A percentile compares a stretch with the other conserved stretches of the same genome.
These are phyloP conservation scores for Hanseniaspora valbyensis DNA, from an alignment of 805 yeast genomes.

Conservation along the genomic window DNA sequence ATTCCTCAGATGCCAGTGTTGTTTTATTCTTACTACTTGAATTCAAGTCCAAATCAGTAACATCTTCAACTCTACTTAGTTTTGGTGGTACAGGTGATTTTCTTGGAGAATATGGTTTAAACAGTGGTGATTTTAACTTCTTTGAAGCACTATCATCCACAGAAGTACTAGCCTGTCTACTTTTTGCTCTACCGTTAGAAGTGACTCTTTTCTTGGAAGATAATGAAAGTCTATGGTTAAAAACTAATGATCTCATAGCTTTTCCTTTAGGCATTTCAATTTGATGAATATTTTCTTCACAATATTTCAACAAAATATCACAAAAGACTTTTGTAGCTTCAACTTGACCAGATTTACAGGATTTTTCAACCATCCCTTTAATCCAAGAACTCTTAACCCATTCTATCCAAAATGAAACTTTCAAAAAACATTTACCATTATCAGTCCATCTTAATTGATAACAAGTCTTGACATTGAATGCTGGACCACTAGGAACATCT, in stretches of 20 bases:
- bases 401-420: slow-evolving; percentile 60
- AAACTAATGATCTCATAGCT: slow-evolving; percentile 14
- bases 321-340: slow-evolving; percentile 44
- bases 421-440: slow-evolving; percentile 47
- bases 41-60: slow-evolving; percentile 8
- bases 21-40: neutral
- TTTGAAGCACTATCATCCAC: neutral
- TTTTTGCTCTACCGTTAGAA: neutral
- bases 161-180: neutral
- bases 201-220: slow-evolving; percentile 2
- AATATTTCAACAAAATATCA: slow-evolving; percentile 22
- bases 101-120: slow-evolving; percentile 13
- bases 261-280: slow-evolving; percentile 10
- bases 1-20: neutral
- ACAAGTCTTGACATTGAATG: slow-evolving; percentile 65
- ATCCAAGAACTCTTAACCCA: slow-evolving; percentile 94
- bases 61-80: neutral
- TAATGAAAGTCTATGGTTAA: slow-evolving; percentile 10
- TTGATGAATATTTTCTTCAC: slow-evolving; percentile 20
- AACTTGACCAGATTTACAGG: slow-evolving; percentile 69
- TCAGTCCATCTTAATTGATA: slow-evolving; percentile 67
- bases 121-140: neutral
- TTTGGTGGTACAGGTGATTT: slow-evolving; percentile 7
- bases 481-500: slow-evolving; percentile 85
- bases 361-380: slow-evolving; percentile 76